Base-by-base conservation (phyloP, 192 early-diverging fungal species). In the Backusella westeae region DNA sequence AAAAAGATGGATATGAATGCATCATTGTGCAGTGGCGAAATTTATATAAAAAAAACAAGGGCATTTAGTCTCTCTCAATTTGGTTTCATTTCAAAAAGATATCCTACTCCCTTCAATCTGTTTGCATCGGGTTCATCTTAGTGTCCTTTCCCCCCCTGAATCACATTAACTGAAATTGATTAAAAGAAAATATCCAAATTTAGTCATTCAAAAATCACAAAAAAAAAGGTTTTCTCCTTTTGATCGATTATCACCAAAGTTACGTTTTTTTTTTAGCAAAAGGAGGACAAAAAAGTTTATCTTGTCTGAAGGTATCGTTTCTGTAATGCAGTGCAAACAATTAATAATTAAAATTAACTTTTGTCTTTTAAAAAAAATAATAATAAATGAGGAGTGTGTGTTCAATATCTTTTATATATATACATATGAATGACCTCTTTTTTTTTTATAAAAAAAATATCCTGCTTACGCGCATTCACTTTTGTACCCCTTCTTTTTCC, bases 41-140 rank as follows among this genome's bases (percentile, higher is more conserved):
- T 23, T 49, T 49, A 59, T 23, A 59, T 56, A 56, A 21, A 21
- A n/a, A 21, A 36, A 19, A 19, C 19, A 35, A 19, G 67, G 15
- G 8, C 63, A 66, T 34, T 32, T 66, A 66, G 3, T 41, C n/a
- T 69, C 34, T 38, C 67, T 69, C 67, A 38, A 69, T 69, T 69
- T 69, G 67, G 67, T 69, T 69, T 69, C 67, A 69, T 69, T 69
- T 69, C 67, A 35, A 35, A 69, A 68, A 39, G 36, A 69, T 69
- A 69, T 12, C 34, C 21, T 38, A 17, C 67, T 69, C 36, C 67
- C 53, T 59, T 59, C 53, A 59, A 59, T 59, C 53, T 59, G 23
- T 59, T 59, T 59, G 53, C 53, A 59, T 59, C 53, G 53, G 53
- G 23, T 59, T 59, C 53, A 59, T 59, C 53, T 59, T 59, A 59